Evolutionary conservation across 257 asterid genomes (phyloP).

Genomic region (Salvia miltiorrhiza): DNA sequence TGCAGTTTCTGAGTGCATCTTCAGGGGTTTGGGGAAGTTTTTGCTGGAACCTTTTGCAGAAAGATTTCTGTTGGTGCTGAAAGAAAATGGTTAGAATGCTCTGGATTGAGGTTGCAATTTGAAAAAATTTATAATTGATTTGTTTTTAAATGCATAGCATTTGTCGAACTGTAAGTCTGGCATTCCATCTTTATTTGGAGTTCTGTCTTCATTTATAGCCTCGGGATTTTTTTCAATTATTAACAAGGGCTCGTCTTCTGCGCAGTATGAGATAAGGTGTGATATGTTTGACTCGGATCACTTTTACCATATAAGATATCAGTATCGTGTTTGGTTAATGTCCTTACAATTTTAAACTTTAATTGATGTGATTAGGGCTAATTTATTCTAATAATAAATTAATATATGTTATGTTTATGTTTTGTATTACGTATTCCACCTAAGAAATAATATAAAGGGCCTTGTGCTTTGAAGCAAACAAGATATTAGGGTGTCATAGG

Average conservation of each 20-base stretch:
- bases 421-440: no score
- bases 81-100: constrained; percentile 52
- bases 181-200: constrained; percentile 10
- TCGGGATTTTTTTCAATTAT: background rate
- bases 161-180: background rate
- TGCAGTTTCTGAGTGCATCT: constrained; percentile 40
- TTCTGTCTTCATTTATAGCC: background rate
- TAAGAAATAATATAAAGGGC: no score
- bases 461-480: no score
- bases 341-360: no score
- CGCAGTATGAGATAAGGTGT: no score
- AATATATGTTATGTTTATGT: no score
- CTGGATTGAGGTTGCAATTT: constrained; percentile 4
- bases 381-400: no score
- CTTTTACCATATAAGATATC: no score
- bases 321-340: no score
- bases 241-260: background rate
- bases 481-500: no score
- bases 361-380: no score
- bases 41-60: constrained; percentile 53
- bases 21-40: constrained; percentile 70
- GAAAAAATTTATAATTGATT: background rate
- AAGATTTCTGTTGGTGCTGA: constrained; percentile 53
- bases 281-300: no score
- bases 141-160: background rate